Base-by-base conservation (phyloP, 2,329 filamentous ascomycete species). In the Alternaria triticina region DNA sequence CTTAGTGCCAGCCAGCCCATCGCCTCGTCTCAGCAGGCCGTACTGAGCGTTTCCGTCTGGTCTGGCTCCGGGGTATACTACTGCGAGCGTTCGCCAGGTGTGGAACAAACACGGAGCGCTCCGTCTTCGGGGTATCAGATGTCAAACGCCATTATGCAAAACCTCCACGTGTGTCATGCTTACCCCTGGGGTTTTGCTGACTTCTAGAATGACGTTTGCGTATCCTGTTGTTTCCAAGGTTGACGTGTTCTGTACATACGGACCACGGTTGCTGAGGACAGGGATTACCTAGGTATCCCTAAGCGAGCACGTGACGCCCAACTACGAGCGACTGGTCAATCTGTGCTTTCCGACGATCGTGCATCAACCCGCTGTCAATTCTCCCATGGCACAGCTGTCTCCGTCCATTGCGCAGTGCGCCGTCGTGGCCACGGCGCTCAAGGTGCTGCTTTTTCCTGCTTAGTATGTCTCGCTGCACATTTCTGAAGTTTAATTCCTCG, bases 321-420 rank as follows among this genome's bases (percentile, higher is more conserved):
- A 70, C 68, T 64, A 69, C 67, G 59, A 59, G 62, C 61, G 33
- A 52, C 59, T 55, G 50, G 62, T 59, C 50, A 64, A 66, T 61
- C 58, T 62, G 65, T 69, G 61, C 66, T 72, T 67, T 51, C 60
- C 62, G 65, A 64, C 68, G 62, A 61, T 57, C 67, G 57, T 62
- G 67, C 67, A 64, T 57, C 69, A 64, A 72, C 70, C 66, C 68
- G 63, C 67, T 46, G 57, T 67, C 59, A 54, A 68, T 70, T 65
- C 52, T 55, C 51, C 68, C 65, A 97, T 97, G 93, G 86, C 89
- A 76, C 92, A 95, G 68, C 82, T 89, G 58, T 94, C 94, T 79
- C 96, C 96, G 59, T 92, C 94, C n/a, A 86, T 98, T 80, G 84
- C 89, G 79, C 94, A 97, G 84, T 94, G 91, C 85, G 93, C 93